Conservation (phyloP, 208 protist genomes). For the Trypanosoma cruzi region DNA sequence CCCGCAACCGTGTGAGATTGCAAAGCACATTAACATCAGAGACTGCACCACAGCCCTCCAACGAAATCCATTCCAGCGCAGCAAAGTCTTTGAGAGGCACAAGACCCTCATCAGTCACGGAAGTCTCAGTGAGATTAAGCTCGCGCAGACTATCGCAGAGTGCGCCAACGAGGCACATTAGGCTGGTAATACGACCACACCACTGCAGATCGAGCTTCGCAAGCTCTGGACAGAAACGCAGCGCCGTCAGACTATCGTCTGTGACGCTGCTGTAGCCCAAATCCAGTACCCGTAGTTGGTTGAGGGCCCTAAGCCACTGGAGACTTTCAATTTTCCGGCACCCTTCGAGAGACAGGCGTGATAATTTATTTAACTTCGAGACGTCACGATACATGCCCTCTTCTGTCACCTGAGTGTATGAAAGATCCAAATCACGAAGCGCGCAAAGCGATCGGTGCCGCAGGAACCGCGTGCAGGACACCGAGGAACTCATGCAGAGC, state of each 20-base stretch:
- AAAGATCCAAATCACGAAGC: conserved; percentile 52
- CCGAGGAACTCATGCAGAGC: conserved; percentile 45
- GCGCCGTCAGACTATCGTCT: conserved; percentile 31
- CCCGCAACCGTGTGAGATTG: conserved; percentile 31
- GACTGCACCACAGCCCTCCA: conserved; percentile 28
- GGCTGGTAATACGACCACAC: conserved; percentile 28
- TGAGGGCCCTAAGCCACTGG: conserved; percentile 36
- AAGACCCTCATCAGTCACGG: conserved; percentile 25
- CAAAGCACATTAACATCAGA: conserved; percentile 34
- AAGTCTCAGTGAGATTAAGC: conserved; percentile 24
- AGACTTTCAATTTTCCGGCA: conserved; percentile 41
- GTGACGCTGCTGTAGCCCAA: conserved; percentile 40
- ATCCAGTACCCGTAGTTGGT: conserved; percentile 40
- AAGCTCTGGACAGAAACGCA: conserved; percentile 37
- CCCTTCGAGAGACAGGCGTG: conserved; percentile 52
- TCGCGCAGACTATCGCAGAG: conserved; percentile 16
- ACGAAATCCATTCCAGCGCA: conserved; percentile 20
- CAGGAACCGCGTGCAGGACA: conserved; percentile 51
- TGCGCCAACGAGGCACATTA: conserved; percentile 31
- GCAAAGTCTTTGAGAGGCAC: conserved; percentile 1
- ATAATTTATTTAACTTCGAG: conserved; percentile 36
- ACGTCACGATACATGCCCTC: conserved; percentile 40
- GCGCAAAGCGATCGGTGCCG: conserved; percentile 32
- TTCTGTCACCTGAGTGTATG: conserved; percentile 51
- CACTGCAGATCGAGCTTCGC: conserved; percentile 47